phyloP scores from a whole-genome alignment of 768 basidiomycete genomes.

The Auricularia sp. region DNA sequence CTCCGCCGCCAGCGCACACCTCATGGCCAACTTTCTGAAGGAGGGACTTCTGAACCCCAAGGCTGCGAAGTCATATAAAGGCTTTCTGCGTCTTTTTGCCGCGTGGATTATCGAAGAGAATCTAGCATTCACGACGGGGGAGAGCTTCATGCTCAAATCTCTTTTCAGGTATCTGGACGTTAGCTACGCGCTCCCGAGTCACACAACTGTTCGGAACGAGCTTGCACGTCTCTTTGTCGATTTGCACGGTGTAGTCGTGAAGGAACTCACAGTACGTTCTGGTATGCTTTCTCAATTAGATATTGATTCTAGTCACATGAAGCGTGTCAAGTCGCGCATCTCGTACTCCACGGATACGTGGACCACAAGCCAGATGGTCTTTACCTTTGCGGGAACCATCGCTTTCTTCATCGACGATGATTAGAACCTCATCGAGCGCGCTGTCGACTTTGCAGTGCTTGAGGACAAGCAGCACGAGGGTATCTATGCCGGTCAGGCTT shows the following conservation, averaged over 20 bases:
- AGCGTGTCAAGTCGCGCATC: slow-evolving; percentile 11
- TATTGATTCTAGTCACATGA: neutral
- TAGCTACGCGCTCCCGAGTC: slow-evolving; percentile 14
- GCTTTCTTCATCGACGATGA: slow-evolving; percentile 14
- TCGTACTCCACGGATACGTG: slow-evolving; percentile 11
- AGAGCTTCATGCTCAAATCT: slow-evolving; percentile 10
- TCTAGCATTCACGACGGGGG: slow-evolving; percentile 19
- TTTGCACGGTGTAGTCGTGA: slow-evolving; percentile 14
- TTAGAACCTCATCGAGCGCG: slow-evolving; percentile 12
- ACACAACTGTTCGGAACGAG: slow-evolving; percentile 20
- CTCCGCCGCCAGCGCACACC: neutral
- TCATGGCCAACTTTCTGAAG: neutral
- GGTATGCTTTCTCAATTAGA: neutral
- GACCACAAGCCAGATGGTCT: slow-evolving; percentile 14
- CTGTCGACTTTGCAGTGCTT: slow-evolving; percentile 13
- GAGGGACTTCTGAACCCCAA: neutral
- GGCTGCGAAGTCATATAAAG: neutral
- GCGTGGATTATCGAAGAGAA: slow-evolving; percentile 8
- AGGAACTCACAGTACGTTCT: slow-evolving; percentile 12
- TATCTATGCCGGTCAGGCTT: slow-evolving; percentile 21
- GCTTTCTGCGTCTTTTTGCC: neutral
- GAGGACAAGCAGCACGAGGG: slow-evolving; percentile 19
- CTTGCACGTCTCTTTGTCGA: slow-evolving; percentile 13
- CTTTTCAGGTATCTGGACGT: slow-evolving; percentile 12
- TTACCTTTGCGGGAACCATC: slow-evolving; percentile 13